Base-by-base conservation (phyloP, 2,329 filamentous ascomycete species). In the Monilinia fructicola region DNA sequence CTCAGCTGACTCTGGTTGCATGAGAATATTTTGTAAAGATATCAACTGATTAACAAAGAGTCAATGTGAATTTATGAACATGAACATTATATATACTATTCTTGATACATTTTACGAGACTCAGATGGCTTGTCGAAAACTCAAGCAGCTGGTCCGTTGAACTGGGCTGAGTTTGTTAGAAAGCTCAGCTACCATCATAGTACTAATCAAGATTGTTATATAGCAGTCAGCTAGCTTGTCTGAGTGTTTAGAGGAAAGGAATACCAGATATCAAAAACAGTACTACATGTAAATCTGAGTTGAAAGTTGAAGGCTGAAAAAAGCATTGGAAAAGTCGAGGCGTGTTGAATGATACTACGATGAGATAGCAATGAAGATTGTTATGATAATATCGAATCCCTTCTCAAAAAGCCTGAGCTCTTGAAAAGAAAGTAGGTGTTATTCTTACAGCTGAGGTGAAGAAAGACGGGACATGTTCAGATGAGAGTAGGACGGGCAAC, bases 201-300 rank as follows among this genome's bases (percentile, higher is more conserved):
- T 7, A 14, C 18, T 11, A 23, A 26, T 55, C 18, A 54, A 56
- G 62, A 58, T 38, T 16, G 40, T 48, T 46, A 64, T 21, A 44
- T 12, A 35, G 10, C 52, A 46, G 40, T 56, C 52, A 16, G 62
- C 62, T 9, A 55, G 52, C 28, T 50, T 21, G 21, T 35, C 5
- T 26, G n/a, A 21, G 1, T 35, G 42, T 46, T 48, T 9, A 18
- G 40, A 52, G 23, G 10, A 7, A 11, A 18, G 16, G 14, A 35
- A 48, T 48, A 7, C 11, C 21, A 31, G 42, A 31, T 31, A 31
- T 54, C 21, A 35, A 63, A 23, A 50, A 63, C 38, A 44, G 28
- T n/a, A 42, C 60, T 11, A 64, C 31, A 26, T 64, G 60, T n/a
- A 54, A 54, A 31, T 64, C 42, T 12, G 60, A 64, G 12, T 38